Evolutionary conservation across 768 basidiomycete genomes (phyloP).

Genomic region (Leccinum ochraceum): DNA sequence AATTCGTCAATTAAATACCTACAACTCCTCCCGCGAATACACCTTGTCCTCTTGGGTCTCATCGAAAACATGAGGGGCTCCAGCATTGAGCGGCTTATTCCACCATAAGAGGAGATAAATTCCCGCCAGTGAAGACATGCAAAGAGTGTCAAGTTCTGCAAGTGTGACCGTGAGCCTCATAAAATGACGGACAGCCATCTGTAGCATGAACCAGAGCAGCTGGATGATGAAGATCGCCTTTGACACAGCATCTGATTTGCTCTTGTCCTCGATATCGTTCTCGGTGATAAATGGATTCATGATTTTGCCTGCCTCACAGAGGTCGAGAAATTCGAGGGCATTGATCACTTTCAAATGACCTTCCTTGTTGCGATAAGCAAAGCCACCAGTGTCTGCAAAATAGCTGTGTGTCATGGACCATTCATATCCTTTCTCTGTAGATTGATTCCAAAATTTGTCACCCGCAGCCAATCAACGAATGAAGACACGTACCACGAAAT

Average conservation of each 20-base stretch:
- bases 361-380: too few relatives aligned
- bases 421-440: background rate
- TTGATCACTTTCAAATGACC: background rate
- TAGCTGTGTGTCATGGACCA: too few relatives aligned
- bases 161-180: background rate
- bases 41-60: background rate
- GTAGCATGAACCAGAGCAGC: background rate
- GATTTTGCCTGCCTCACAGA: background rate
- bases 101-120: background rate
- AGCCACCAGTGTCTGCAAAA: too few relatives aligned
- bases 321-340: background rate
- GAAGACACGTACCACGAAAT: background rate
- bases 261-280: constrained; percentile 2
- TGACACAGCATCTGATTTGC: constrained; percentile 3
- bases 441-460: background rate
- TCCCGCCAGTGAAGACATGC: background rate
- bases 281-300: background rate
- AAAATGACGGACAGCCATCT: background rate
- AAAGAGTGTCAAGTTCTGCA: background rate
- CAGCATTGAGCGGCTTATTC: background rate
- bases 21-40: background rate
- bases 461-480: background rate
- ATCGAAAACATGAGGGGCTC: background rate
- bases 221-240: background rate
- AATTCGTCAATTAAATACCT: background rate